phyloP scores from a whole-genome alignment of 2,329 filamentous ascomycete genomes.

The Cordyceps fumosorosea region DNA sequence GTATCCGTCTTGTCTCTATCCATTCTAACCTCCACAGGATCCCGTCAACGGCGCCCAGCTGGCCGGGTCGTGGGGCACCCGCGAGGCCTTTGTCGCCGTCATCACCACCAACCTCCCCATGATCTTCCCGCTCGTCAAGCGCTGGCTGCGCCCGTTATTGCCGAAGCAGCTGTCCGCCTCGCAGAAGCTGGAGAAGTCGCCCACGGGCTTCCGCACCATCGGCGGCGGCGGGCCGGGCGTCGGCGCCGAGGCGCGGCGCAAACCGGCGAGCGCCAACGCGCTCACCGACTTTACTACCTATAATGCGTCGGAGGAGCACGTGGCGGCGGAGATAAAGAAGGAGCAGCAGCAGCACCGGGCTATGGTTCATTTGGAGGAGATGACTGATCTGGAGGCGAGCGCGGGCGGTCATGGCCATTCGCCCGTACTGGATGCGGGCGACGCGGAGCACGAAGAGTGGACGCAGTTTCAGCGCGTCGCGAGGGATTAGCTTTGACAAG shows the following conservation, averaged over 20 bases:
- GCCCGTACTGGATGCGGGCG: not conserved
- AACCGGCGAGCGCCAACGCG: not conserved
- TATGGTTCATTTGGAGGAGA: not conserved
- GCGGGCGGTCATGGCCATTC: not conserved
- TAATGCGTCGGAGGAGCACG: not conserved
- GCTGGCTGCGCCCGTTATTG: slow-evolving; percentile 29
- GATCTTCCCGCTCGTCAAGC: slow-evolving; percentile 39
- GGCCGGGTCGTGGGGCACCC: slow-evolving; percentile 36
- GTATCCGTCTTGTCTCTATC: not conserved
- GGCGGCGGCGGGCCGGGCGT: slow-evolving; percentile 14
- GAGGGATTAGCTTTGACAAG: not conserved
- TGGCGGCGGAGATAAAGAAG: not conserved
- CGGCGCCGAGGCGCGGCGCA: not conserved
- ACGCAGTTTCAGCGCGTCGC: not conserved
- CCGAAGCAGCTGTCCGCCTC: slow-evolving; percentile 2
- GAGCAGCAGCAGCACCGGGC: not conserved
- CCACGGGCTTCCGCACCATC: slow-evolving; percentile 14
- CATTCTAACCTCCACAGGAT: slow-evolving; percentile 23
- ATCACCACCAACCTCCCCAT: slow-evolving; percentile 38
- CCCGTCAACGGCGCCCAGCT: slow-evolving; percentile 33
- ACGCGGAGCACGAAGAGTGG: not conserved
- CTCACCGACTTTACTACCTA: not conserved
- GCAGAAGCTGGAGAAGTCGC: slow-evolving; percentile 11
- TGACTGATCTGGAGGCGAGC: not conserved
- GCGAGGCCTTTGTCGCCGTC: slow-evolving; percentile 38